Conservation (phyloP, 1,284 basidiomycete species). For the Heterobasidion occidentale region DNA sequence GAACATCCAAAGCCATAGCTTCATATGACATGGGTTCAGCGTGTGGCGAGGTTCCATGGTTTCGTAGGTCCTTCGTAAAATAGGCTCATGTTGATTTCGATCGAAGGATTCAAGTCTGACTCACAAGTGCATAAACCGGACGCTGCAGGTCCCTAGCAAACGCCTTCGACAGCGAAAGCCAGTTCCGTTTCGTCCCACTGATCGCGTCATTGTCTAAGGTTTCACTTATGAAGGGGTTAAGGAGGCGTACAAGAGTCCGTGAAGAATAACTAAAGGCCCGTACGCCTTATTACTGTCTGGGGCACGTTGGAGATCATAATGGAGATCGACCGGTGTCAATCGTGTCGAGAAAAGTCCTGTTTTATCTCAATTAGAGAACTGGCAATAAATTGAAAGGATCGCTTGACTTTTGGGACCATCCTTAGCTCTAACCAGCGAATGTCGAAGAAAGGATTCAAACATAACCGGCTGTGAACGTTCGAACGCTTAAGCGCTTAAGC, state of each 20-base stretch:
- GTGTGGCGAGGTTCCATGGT: conserved; percentile 79
- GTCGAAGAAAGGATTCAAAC: too few relatives aligned
- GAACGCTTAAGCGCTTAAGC: too few relatives aligned
- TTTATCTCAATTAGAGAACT: neutral
- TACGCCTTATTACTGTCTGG: conserved; percentile 29
- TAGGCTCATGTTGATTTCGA: neutral
- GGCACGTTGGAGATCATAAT: conserved; percentile 35
- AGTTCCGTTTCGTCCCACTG: conserved; percentile 79
- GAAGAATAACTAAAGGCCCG: conserved; percentile 52
- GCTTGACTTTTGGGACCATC: conserved; percentile 2
- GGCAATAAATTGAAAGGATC: neutral
- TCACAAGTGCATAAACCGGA: conserved; percentile 69
- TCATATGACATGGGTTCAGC: conserved; percentile 60
- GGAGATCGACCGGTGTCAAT: conserved; percentile 29
- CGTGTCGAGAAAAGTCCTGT: conserved; percentile 9
- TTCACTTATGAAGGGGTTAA: neutral
- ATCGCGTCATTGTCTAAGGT: neutral
- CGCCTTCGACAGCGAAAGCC: conserved; percentile 62
- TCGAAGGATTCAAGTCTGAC: conserved; percentile 12
- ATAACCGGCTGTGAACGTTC: too few relatives aligned
- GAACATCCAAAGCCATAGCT: conserved; percentile 67
- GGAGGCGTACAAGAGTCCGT: conserved; percentile 54
- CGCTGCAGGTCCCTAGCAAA: conserved; percentile 49
- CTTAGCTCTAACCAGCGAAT: too few relatives aligned
- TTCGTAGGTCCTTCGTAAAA: conserved; percentile 64